These are phyloP conservation scores for Hansenula sp. DNA, from an alignment of 1,139 yeast species.

Conservation along the genomic window DNA sequence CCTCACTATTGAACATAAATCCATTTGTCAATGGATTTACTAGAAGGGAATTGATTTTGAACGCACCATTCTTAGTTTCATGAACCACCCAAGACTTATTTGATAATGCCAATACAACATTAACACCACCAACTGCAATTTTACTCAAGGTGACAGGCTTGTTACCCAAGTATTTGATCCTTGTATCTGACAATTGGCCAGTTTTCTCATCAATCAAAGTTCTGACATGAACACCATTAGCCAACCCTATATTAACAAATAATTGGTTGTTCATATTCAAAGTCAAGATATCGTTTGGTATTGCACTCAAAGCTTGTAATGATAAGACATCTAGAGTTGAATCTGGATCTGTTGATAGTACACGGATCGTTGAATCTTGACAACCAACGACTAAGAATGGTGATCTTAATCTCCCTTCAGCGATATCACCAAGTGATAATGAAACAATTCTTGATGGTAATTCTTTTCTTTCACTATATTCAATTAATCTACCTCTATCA, in stretches of 20 bases:
- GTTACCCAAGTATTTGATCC: conserved; percentile 74
- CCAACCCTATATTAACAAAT: conserved; percentile 73
- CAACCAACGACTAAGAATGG: conserved; percentile 68
- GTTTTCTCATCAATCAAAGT: conserved; percentile 53
- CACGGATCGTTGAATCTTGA: conserved; percentile 66
- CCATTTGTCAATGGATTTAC: conserved; percentile 32
- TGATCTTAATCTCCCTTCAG: conserved; percentile 44
- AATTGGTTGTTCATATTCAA: conserved; percentile 20
- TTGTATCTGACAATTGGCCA: conserved; percentile 65
- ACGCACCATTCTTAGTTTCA: conserved; percentile 5
- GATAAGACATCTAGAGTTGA: conserved; percentile 59
- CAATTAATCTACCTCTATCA: conserved; percentile 60
- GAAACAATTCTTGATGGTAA: conserved; percentile 50
- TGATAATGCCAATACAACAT: conserved; percentile 36
- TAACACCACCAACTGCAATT: conserved; percentile 14
- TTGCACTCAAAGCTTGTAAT: conserved; percentile 64
- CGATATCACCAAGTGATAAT: conserved; percentile 53
- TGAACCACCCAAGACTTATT: conserved; percentile 35
- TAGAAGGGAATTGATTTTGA: conserved; percentile 13
- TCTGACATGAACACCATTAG: conserved; percentile 74
- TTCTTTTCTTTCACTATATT: conserved; percentile 62
- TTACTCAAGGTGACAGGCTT: conserved; percentile 47
- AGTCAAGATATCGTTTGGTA: conserved; percentile 44
- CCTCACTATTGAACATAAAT: conserved; percentile 59
- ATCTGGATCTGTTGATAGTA: conserved; percentile 63